Evolutionary conservation across 768 basidiomycete genomes (phyloP).

Genomic region (Tylopilus sp.): DNA sequence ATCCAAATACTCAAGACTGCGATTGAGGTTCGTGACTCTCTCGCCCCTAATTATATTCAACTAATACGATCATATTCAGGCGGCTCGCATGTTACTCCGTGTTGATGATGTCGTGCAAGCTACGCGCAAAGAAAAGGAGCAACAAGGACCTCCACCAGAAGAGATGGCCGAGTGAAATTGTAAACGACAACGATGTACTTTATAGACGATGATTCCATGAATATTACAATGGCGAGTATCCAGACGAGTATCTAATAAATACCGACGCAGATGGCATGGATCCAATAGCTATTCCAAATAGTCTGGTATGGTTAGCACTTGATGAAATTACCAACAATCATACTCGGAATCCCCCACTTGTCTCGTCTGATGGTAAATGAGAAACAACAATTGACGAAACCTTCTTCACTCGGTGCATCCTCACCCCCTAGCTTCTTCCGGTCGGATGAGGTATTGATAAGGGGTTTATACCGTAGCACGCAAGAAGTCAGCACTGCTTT

Average conservation of each 20-base stretch:
- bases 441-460: constrained; percentile 40
- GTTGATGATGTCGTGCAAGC: constrained; percentile 95
- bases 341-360: constrained; percentile 82
- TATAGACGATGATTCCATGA: constrained; percentile 4
- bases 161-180: constrained; percentile 43
- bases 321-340: constrained; percentile 91
- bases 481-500: constrained; percentile 93
- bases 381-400: constrained; percentile 83
- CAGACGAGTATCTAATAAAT: constrained; percentile 7
- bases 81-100: constrained; percentile 51
- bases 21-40: neutral
- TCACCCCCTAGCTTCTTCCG: constrained; percentile 30
- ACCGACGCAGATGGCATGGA: constrained; percentile 1
- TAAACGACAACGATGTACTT: neutral
- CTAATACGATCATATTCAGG: neutral
- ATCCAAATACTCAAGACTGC: constrained; percentile 97
- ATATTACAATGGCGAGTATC: constrained; percentile 13
- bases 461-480: constrained; percentile 76
- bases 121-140: constrained; percentile 63
- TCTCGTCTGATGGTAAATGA: constrained; percentile 87
- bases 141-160: constrained; percentile 49
- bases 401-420: constrained; percentile 52
- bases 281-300: neutral
- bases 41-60: neutral
- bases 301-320: constrained; percentile 42